Base-by-base conservation (phyloP, 2,329 filamentous ascomycete species). In the Chaetomium strumarium region DNA sequence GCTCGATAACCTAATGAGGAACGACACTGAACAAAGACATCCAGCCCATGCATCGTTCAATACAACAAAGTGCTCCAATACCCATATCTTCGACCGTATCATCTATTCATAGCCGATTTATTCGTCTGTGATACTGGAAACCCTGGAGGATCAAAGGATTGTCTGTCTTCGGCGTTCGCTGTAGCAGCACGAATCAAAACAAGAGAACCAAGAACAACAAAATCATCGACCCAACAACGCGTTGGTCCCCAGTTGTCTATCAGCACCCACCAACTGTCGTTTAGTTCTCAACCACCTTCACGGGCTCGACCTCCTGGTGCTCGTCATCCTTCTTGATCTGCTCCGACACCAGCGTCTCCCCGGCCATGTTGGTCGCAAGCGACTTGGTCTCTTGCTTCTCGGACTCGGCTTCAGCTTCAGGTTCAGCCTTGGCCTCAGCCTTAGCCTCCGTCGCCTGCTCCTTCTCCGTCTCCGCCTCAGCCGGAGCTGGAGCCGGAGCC, bases 261-360 rank as follows among this genome's bases (percentile, higher is more conserved):
- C 24, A 7, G 7, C 24, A 24, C 24, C 24, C 24, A n/a, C 7
- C 24, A 24, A 7, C 24, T 4, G 14, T 16, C 30, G 2, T 1
- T 48, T 30, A 54, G 41, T 53, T 36, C 51, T 60, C 52, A 41
- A 56, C 53, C 19, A 53, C 58, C 43, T 56, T 53, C 13, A 49
- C 51, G 2, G 58, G 50, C 51, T 57, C 57, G 38, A 60, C 60
- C 29, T 40, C 39, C 33, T 38, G 37, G 14, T 47, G 13, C 30
- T 55, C 59, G 51, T 63, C 66, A 30, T 64, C 53, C 45, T 57
- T 66, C 46, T 67, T 63, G 12, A 75, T 56, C 20, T 64, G 64
- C 2, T 70, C 68, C 53, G 71, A 66, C 10, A 73, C 57, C n/a
- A 76, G 64, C 31, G 68, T 67, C 62, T 75, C 73, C 2, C 73